Base-by-base conservation (phyloP, 2,329 filamentous ascomycete species). In the Teratosphaeriaceae sp. region DNA sequence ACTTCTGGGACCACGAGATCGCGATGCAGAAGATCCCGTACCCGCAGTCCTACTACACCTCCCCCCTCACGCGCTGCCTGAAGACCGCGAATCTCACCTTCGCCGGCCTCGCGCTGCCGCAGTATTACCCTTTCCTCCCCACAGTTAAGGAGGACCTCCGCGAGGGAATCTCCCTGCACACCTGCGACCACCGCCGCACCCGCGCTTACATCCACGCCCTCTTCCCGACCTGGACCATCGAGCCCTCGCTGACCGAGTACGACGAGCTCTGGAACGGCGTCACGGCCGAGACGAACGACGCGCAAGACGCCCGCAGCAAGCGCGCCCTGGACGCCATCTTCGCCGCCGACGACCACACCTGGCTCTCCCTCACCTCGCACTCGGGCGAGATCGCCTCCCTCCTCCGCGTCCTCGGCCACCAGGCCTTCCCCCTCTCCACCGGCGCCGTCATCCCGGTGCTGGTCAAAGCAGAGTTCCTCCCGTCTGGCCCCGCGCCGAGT, bases 401-500 rank as follows among this genome's bases (percentile, higher is more conserved):
- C 19, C 67, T 81, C 2, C 55, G 66, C 40, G 78, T 78, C 0
- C 62, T 85, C 3, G 73, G 74, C 39, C 82, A 86, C 54, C 72
- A 74, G n/a, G 50, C 63, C 2, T 86, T 85, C 57, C 60, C 66
- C 2, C 66, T 86, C 11, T 69, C 68, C n/a, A 87, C 83, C 0
- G 82, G 83, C 7, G 75, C 79, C 44, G 74, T 82, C 6, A 81
- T 86, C 21, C 81, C 82, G 0, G 79, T 83, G 2, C 69, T 86
- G 1, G 75, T 86, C 24, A 78, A 75, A 61, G 79, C 75, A 1
- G 70, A 76, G 51, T 73, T 64, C 1, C 42, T 70, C 5, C 56
- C 59, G 16, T 59, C 58, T 6, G 56, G 62, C 2, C 48, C 63
- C 5, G 63, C 63, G 0, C 61, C 59, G 0, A 63, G 46, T 12